Evolutionary conservation across 139 green algal genomes (phyloP).

Genomic region (Yamagishiella unicocca): DNA sequence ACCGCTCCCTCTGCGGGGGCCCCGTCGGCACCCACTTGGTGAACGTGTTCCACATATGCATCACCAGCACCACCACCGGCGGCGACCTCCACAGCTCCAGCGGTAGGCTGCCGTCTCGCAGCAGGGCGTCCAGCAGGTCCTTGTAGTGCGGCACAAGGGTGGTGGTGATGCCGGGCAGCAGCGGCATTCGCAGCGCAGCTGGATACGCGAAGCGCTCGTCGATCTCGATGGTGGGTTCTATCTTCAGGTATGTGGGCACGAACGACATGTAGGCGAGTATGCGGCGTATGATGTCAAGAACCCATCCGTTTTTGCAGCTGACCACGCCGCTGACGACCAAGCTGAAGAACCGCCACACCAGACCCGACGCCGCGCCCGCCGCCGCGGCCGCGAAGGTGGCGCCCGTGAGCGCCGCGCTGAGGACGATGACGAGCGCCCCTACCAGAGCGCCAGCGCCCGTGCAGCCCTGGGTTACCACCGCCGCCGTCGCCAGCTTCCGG

Average conservation of each 20-base stretch:
- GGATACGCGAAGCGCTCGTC: background rate
- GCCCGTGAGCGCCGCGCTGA: background rate
- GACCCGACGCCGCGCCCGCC: too few relatives aligned
- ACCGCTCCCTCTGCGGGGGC: too few relatives aligned
- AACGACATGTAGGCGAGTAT: too few relatives aligned
- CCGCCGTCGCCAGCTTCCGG: background rate
- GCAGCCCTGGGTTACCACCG: background rate
- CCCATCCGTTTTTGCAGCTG: too few relatives aligned
- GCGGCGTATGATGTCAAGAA: too few relatives aligned
- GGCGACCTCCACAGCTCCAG: background rate
- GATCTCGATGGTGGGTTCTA: background rate
- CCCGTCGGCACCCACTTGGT: background rate
- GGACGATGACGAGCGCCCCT: background rate
- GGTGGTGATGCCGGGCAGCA: background rate
- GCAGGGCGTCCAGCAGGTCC: background rate
- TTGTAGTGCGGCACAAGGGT: background rate
- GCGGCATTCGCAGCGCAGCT: background rate
- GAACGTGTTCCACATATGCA: constrained; percentile 3
- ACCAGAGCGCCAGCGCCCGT: background rate
- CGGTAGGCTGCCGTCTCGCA: background rate
- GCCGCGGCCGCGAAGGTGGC: background rate
- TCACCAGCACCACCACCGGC: background rate
- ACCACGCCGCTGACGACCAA: too few relatives aligned
- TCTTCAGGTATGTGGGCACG: background rate
- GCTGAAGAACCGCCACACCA: too few relatives aligned